phyloP scores from a whole-genome alignment of 805 yeast species.

The Kuraishia molischiana region DNA sequence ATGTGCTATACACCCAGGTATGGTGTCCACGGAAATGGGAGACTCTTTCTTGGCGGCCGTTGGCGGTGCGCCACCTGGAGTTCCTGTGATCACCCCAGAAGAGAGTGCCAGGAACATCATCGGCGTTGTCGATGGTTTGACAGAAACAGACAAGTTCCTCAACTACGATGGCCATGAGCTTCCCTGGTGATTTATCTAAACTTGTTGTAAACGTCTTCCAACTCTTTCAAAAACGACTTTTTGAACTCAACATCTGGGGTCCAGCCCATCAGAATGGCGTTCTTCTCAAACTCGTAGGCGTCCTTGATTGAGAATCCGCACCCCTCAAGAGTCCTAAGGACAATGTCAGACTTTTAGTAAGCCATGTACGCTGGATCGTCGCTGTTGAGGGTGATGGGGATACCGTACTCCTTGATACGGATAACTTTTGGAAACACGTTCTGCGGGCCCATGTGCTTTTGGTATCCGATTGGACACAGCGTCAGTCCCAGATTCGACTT shows the following conservation, averaged over 20 bases:
- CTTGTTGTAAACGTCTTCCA: slow-evolving; percentile 6
- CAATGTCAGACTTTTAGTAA: slow-evolving; percentile 32
- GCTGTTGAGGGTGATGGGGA: slow-evolving; percentile 31
- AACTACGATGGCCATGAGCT: neutral
- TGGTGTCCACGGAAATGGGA: neutral
- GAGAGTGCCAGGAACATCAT: neutral
- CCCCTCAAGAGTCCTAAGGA: slow-evolving; percentile 6
- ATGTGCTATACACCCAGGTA: neutral
- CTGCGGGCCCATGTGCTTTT: slow-evolving; percentile 12
- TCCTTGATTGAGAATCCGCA: slow-evolving; percentile 8
- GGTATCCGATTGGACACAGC: slow-evolving; percentile 30
- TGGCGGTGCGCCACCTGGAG: neutral
- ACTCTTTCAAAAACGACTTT: slow-evolving; percentile 6
- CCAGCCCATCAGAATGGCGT: slow-evolving; percentile 13
- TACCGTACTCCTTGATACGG: slow-evolving; percentile 20
- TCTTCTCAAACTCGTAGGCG: slow-evolving; percentile 10
- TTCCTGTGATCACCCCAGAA: neutral
- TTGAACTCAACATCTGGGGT: slow-evolving; percentile 11
- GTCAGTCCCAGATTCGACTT: slow-evolving; percentile 24
- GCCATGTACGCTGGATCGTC: slow-evolving; percentile 31
- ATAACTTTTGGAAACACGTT: slow-evolving; percentile 33
- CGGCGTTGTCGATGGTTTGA: neutral
- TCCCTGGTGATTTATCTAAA: slow-evolving; percentile 1
- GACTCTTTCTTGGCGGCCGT: too few relatives aligned
- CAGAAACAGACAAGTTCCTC: neutral